Evolutionary conservation across 2,329 filamentous ascomycete genomes (phyloP).

Genomic region (Fusarium clavum): DNA sequence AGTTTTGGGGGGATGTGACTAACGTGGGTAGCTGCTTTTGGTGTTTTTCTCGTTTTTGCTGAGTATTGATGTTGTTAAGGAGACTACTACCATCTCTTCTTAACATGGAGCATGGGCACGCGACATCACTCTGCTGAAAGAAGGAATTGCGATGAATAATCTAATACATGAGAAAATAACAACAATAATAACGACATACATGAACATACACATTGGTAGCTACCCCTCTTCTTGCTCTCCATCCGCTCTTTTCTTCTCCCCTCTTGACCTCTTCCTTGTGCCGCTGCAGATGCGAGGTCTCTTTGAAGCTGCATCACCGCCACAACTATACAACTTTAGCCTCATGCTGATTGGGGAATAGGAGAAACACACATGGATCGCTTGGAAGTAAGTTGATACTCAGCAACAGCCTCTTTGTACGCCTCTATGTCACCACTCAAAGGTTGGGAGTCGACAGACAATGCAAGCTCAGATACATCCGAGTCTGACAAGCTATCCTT

Average conservation of each 20-base stretch:
- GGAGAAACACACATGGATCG: neutral
- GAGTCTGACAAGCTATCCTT: neutral
- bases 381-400: neutral
- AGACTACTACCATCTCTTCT: neutral
- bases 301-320: neutral
- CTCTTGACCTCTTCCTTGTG: neutral
- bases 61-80: conserved; percentile 39
- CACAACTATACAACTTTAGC: neutral
- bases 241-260: neutral
- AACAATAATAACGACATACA: neutral
- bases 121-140: neutral
- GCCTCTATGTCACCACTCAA: neutral
- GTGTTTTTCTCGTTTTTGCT: conserved; percentile 43
- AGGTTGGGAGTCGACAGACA: neutral
- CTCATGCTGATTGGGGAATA: neutral
- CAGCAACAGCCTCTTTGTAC: neutral
- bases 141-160: neutral
- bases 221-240: neutral
- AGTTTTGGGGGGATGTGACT: neutral
- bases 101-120: neutral
- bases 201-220: neutral
- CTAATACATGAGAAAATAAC: neutral
- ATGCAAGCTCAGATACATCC: conserved; percentile 12
- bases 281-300: neutral
- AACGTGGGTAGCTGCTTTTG: conserved; percentile 35